A percentile compares a stretch with the other conserved stretches of the same genome.
phyloP scores from a whole-genome alignment of 192 early-diverging fungal genomes.

The Coemansia sp. region DNA sequence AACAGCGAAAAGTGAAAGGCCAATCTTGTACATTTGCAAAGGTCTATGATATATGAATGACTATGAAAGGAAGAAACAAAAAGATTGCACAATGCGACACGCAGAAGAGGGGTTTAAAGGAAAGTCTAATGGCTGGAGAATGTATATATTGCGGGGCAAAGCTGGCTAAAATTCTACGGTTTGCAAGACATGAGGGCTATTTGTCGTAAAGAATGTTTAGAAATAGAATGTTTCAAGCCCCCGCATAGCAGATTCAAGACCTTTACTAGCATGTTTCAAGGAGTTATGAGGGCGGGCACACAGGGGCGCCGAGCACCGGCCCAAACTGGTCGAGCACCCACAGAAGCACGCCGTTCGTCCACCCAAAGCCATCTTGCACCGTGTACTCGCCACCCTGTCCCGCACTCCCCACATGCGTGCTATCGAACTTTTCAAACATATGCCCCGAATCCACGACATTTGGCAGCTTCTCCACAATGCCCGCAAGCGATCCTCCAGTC shows the following conservation, averaged over 20 bases:
- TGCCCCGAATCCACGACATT: conserved; percentile 58
- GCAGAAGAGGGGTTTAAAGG: too few relatives aligned
- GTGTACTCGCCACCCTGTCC: conserved; percentile 70
- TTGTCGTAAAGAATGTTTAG: too few relatives aligned
- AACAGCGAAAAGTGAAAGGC: conserved; percentile 22
- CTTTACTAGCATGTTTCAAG: not conserved
- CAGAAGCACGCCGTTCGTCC: conserved; percentile 73
- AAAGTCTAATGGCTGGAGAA: too few relatives aligned
- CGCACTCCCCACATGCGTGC: conserved; percentile 42
- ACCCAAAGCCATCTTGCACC: conserved; percentile 73
- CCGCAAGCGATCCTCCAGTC: conserved; percentile 64
- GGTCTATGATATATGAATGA: not conserved
- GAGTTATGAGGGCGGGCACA: conserved; percentile 13
- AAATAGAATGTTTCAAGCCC: too few relatives aligned
- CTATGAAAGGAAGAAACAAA: not conserved
- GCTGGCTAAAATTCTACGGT: too few relatives aligned
- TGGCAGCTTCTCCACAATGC: conserved; percentile 41
- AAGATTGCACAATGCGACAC: not conserved
- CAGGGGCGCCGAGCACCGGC: conserved; percentile 17
- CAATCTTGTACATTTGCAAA: conserved; percentile 30
- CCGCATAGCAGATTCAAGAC: too few relatives aligned
- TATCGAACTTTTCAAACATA: conserved; percentile 77
- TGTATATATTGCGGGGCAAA: too few relatives aligned
- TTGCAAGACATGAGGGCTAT: too few relatives aligned
- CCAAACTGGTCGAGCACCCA: conserved; percentile 61